Conservation (phyloP, 306 rosid genomes). For the Mimosa pudica region DNA sequence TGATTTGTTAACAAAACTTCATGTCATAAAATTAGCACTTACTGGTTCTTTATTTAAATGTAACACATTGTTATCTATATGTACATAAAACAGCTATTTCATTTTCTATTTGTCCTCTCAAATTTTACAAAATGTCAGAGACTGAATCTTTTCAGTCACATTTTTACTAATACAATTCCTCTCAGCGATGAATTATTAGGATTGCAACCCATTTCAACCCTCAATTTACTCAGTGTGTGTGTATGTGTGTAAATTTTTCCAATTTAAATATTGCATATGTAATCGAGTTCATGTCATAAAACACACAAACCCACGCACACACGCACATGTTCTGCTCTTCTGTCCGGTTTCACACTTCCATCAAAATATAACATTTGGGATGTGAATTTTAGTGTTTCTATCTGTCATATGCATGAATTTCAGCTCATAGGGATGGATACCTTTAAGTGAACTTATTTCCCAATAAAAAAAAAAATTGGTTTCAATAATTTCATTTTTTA, state of each 20-base stretch:
- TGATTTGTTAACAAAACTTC: background rate
- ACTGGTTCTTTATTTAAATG: background rate
- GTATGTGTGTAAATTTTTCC: too few relatives aligned
- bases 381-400: background rate
- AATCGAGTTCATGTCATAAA: background rate
- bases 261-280: background rate
- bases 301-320: too few relatives aligned
- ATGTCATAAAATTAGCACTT: background rate
- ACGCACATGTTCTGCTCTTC: background rate
- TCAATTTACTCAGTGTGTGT: background rate
- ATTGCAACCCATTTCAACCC: background rate
- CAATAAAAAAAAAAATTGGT: background rate
- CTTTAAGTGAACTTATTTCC: background rate
- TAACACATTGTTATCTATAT: background rate
- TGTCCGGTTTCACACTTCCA: background rate
- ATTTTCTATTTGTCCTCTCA: background rate
- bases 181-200: background rate
- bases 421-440: background rate
- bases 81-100: background rate
- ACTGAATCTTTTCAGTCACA: background rate
- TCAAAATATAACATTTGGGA: background rate
- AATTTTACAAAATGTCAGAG: background rate
- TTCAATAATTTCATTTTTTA: background rate
- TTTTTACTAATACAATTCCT: background rate
- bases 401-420: background rate